A percentile compares a stretch with the other conserved stretches of the same genome.
These are phyloP conservation scores for Sclerotiophoma versabilis DNA, from an alignment of 2,329 filamentous ascomycete genomes.

Conservation along the genomic window DNA sequence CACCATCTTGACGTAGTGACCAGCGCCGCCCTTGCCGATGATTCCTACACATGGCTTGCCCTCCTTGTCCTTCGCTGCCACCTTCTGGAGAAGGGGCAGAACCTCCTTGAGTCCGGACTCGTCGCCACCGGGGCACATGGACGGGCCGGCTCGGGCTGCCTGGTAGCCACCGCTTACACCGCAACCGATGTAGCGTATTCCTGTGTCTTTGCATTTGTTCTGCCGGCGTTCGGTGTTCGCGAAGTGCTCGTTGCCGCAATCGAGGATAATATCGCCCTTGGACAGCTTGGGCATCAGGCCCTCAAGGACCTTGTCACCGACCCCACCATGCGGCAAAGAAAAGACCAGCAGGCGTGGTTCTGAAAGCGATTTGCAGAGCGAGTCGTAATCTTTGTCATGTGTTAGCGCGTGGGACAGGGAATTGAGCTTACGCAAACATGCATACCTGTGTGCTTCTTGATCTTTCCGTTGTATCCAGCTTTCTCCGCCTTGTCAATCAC, in stretches of 20 bases:
- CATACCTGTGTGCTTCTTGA: constrained; percentile 50
- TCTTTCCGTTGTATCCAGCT: constrained; percentile 46
- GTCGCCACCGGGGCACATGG: constrained; percentile 71
- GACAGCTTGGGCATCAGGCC: constrained; percentile 60
- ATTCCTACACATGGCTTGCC: constrained; percentile 67
- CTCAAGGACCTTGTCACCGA: constrained; percentile 57
- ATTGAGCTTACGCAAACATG: not conserved
- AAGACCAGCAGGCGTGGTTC: constrained; percentile 61
- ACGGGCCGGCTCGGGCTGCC: constrained; percentile 69
- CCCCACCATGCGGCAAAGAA: constrained; percentile 58
- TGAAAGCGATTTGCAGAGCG: constrained; percentile 58
- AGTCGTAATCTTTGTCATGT: constrained; percentile 54
- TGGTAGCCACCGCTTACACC: constrained; percentile 76
- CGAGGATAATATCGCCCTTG: constrained; percentile 70
- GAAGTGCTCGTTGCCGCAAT: constrained; percentile 74
- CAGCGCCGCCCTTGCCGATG: constrained; percentile 68
- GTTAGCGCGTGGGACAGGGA: constrained; percentile 10
- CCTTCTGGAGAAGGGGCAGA: constrained; percentile 66
- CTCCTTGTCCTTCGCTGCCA: constrained; percentile 68
- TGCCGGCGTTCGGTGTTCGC: constrained; percentile 69
- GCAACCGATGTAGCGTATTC: constrained; percentile 71
- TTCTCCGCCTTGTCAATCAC: constrained; percentile 53
- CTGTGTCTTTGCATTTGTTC: constrained; percentile 61
- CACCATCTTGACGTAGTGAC: constrained; percentile 79
- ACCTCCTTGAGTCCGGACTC: constrained; percentile 63